phyloP scores from a whole-genome alignment of 352 stramenopile species.

The Stramenopiles sp. region DNA sequence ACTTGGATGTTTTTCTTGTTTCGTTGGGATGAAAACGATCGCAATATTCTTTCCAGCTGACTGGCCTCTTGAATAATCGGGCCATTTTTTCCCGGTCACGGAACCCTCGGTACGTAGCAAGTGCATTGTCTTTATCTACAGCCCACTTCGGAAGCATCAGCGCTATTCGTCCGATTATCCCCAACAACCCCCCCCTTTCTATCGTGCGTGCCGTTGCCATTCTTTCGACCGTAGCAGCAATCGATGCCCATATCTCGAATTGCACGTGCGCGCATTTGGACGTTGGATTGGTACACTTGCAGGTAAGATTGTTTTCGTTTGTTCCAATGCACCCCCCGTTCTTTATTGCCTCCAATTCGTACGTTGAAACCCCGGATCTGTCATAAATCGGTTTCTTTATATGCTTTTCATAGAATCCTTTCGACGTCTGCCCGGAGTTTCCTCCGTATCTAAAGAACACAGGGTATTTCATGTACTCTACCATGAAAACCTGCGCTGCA shows the following conservation, averaged over 20 bases:
- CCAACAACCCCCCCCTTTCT: neutral
- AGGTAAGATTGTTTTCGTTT: neutral
- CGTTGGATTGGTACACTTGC: neutral
- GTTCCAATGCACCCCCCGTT: slow-evolving; percentile 2
- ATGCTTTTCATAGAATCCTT: slow-evolving; percentile 8
- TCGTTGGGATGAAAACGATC: neutral
- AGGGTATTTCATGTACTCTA: slow-evolving; percentile 9
- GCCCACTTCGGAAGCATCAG: neutral
- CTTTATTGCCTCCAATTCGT: neutral
- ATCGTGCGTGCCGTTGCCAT: neutral
- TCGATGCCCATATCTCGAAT: neutral
- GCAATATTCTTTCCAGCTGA: neutral
- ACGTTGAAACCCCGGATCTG: neutral
- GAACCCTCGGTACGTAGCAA: neutral
- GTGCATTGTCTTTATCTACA: neutral
- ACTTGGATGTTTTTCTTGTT: neutral
- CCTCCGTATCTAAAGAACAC: neutral
- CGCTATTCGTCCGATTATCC: neutral
- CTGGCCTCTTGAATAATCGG: neutral
- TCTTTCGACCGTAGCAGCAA: neutral
- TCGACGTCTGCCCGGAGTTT: neutral
- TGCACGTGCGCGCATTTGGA: neutral
- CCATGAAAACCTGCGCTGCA: neutral
- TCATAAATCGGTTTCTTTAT: neutral
- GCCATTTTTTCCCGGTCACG: neutral